Percentiles rank a stretch among this genome's conserved stretches.
Conservation (phyloP, 2,329 filamentous ascomycete species). For the Ophiostoma triangulosporum region DNA sequence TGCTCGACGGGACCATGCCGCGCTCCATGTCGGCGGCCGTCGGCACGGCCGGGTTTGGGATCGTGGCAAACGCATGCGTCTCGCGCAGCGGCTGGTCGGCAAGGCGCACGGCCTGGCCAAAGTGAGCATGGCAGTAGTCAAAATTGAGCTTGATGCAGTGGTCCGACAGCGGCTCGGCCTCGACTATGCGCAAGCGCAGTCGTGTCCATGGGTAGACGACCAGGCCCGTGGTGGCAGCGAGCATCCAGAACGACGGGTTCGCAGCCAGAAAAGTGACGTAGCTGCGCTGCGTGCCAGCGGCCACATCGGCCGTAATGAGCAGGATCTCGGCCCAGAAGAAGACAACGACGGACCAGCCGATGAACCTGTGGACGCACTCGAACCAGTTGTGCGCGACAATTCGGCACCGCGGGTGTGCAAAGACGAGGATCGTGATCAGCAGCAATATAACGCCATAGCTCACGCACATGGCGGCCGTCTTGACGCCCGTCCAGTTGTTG, state of each 20-base stretch:
- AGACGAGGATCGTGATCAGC: constrained; percentile 18
- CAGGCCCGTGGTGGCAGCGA: constrained; percentile 48
- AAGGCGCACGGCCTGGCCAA: constrained; percentile 44
- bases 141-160: constrained; percentile 64
- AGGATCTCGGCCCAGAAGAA: constrained; percentile 53
- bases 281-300: constrained; percentile 16
- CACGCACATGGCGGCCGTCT: constrained; percentile 18
- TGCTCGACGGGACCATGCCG: not conserved
- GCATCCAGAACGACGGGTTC: constrained; percentile 49
- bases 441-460: constrained; percentile 19
- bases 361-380: constrained; percentile 23
- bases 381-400: constrained; percentile 22
- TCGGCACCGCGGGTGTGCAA: constrained; percentile 20
- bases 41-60: constrained; percentile 38
- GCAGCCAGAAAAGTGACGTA: constrained; percentile 25
- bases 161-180: constrained; percentile 51
- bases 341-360: constrained; percentile 21
- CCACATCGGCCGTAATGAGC: constrained; percentile 35
- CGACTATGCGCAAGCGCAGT: constrained; percentile 53
- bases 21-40: not conserved
- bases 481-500: constrained; percentile 11
- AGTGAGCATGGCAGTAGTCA: constrained; percentile 44
- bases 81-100: constrained; percentile 51
- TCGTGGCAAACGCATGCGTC: constrained; percentile 66
- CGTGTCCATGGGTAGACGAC: constrained; percentile 61